Evolutionary conservation across 352 stramenopile species (phyloP).

Genomic region (Phytopythium helicoides): DNA sequence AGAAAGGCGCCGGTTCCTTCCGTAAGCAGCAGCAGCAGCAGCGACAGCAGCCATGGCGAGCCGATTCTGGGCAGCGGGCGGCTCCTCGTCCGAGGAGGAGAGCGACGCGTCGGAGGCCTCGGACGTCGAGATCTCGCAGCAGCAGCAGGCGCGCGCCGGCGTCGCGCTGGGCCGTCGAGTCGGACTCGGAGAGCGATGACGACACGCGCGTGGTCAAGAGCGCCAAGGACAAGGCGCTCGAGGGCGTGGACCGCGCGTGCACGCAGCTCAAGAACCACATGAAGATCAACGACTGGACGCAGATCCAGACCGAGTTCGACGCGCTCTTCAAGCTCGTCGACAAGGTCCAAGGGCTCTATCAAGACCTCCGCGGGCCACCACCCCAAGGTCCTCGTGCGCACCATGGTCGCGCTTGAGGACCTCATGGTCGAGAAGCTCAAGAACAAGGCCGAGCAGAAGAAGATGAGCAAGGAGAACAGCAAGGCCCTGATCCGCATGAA

Average conservation of each 20-base stretch:
- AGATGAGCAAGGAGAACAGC: conserved; percentile 95
- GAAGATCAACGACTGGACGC: conserved; percentile 96
- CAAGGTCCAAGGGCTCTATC: conserved; percentile 78
- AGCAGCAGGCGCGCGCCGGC: conserved; percentile 70
- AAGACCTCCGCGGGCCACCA: conserved; percentile 73
- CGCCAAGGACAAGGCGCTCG: conserved; percentile 90
- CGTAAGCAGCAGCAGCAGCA: conserved; percentile 8
- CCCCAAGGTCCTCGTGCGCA: conserved; percentile 92
- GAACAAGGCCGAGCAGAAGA: conserved; percentile 97
- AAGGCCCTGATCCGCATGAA: conserved; percentile 98
- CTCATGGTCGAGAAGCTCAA: conserved; percentile 89
- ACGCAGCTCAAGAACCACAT: conserved; percentile 87
- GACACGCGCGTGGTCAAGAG: conserved; percentile 95
- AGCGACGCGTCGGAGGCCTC: conserved; percentile 74
- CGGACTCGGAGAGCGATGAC: conserved; percentile 81
- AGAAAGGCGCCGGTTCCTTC: neutral
- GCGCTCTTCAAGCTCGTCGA: conserved; percentile 91
- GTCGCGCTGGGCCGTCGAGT: conserved; percentile 80
- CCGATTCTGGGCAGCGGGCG: conserved; percentile 74
- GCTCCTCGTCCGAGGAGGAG: conserved; percentile 77
- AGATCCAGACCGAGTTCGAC: conserved; percentile 96
- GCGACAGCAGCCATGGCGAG: conserved; percentile 63
- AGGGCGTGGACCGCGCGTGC: conserved; percentile 69
- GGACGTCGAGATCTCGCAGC: conserved; percentile 70
- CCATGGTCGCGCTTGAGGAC: conserved; percentile 94